Base-by-base conservation (phyloP, 2,329 filamentous ascomycete species). In the Pestalotiopsis sp. region DNA sequence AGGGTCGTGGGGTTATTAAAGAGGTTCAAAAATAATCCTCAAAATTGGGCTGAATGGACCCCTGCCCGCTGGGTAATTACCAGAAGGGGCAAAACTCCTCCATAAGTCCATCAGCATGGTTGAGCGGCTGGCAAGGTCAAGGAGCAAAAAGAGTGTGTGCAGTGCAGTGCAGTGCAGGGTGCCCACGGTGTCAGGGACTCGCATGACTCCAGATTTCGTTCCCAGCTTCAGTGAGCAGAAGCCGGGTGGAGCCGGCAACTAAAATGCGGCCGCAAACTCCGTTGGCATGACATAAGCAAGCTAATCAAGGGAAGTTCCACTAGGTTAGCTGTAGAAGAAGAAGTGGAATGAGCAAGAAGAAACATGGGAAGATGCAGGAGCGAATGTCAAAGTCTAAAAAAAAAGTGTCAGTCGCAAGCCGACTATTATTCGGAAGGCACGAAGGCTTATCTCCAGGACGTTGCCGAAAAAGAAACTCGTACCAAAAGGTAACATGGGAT, bases 221-320 rank as follows among this genome's bases (percentile, higher is more conserved):
- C 17, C 17, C 45, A 17, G 20, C 27, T 27, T 27, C 45, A 36
- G 17, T 17, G 36, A 3, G 59, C 31, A 36, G 31, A 36, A 40
- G 9, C 59, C 59, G 27, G 36, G 61, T 64, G 61, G 61, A 64
- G 61, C 38, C 61, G 61, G 61, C 38, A 64, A 52, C 61, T 64
- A 49, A 64, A 64, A 64, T 64, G 61, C 61, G 61, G 61, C 61
- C 61, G 61, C 61, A 64, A 64, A 45, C 36, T 49, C 61, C 61
- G 61, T 40, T 64, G 38, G 61, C 31, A 36, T 52, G 61, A 64
- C 61, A 38, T 38, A 64, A 64, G 61, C 41, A 62, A 17, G 31
- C 31, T 36, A 25, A 31, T 2, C 9, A n/a, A 49, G 11, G 31
- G 31, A 36, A 36, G 31, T 36, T 36, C 36, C n/a, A 62, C 58